Percentiles rank a stretch among this genome's conserved stretches.
Conservation (phyloP, 2,329 filamentous ascomycete genomes). For the Calonectria montana region DNA sequence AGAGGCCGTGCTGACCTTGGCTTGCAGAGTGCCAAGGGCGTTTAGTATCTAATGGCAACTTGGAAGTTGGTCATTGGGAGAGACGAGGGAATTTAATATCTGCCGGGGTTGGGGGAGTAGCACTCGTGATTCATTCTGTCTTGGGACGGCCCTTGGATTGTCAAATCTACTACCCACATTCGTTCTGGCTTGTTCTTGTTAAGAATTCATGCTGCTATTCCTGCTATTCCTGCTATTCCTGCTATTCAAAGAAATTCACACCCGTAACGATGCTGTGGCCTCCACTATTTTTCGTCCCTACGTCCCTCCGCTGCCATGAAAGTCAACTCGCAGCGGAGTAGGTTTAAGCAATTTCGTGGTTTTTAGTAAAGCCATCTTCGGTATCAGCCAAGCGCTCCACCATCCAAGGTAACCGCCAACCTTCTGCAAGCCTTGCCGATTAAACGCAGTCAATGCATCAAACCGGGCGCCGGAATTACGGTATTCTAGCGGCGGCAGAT, state of each 20-base stretch:
- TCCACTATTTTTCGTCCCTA: neutral
- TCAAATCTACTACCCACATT: neutral
- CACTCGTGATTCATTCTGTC: neutral
- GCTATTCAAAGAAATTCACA: neutral
- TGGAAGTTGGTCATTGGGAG: neutral
- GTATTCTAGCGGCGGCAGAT: no score
- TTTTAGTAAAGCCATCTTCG: neutral
- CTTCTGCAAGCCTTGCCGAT: neutral
- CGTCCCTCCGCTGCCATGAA: neutral
- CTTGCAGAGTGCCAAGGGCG: conserved; percentile 19
- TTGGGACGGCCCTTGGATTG: neutral
- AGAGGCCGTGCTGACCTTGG: conserved; percentile 16
- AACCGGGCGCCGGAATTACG: neutral
- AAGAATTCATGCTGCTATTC: neutral
- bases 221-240: neutral
- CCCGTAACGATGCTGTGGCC: neutral
- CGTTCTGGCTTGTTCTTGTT: neutral
- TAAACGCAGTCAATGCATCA: neutral
- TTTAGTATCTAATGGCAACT: neutral
- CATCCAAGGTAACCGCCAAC: neutral
- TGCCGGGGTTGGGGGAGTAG: neutral
- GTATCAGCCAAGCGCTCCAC: neutral
- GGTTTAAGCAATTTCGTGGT: neutral
- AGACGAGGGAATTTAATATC: neutral
- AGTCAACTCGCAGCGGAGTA: neutral